phyloP scores from a whole-genome alignment of 129 eudicot genomes.

The Flaveria bidentis region DNA sequence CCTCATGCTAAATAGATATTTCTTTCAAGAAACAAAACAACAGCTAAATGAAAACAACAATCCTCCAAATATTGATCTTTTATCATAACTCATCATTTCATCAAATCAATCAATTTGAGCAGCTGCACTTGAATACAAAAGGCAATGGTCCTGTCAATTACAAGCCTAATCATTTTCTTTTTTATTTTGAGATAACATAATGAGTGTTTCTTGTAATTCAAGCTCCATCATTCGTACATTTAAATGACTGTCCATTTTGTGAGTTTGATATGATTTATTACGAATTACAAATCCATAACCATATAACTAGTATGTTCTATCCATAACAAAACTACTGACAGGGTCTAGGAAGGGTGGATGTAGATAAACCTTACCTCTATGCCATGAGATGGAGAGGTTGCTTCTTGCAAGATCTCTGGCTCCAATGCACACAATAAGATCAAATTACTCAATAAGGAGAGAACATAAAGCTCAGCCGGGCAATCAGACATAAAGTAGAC shows the following conservation, averaged over 20 bases:
- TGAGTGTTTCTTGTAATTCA: conserved; percentile 6
- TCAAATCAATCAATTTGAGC: conserved; percentile 15
- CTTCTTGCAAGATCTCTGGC: too few species aligned
- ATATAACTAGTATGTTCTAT: too few species aligned
- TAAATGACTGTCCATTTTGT: neutral
- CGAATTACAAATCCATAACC: too few species aligned
- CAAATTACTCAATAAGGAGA: too few species aligned
- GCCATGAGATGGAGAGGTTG: too few species aligned
- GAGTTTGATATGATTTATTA: neutral
- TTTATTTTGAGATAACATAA: neutral
- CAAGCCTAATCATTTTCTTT: neutral
- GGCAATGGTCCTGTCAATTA: conserved; percentile 16
- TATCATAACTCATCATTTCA: conserved; percentile 28
- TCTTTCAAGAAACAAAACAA: neutral
- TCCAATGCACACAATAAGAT: too few species aligned
- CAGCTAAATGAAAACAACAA: conserved; percentile 3
- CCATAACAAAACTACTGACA: too few species aligned
- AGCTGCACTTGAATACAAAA: conserved; percentile 13
- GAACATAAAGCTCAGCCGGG: too few species aligned
- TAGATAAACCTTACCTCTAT: too few species aligned
- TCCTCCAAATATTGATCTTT: conserved; percentile 15
- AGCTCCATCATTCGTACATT: neutral
- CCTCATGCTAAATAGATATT: conserved; percentile 19
- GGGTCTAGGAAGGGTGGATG: too few species aligned
- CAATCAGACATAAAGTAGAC: too few species aligned